Conservation (phyloP, 768 basidiomycete species). For the Boletus edulis region DNA sequence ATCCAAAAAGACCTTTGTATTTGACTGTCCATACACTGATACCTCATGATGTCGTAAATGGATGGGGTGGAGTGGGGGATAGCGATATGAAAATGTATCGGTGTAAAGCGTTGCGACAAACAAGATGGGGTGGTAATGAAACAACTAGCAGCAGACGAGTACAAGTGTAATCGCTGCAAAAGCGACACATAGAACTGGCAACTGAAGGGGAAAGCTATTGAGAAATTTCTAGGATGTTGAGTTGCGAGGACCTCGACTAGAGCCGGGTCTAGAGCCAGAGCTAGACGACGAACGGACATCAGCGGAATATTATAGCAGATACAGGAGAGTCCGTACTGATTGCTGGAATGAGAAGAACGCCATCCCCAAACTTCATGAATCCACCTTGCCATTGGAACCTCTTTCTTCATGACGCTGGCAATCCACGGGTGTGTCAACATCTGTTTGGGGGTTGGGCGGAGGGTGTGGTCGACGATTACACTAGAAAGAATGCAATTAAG, state of each 20-base stretch:
- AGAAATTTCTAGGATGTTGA: conserved; percentile 24
- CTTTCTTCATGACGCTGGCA: conserved; percentile 67
- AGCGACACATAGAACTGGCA: conserved; percentile 8
- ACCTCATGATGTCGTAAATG: conserved; percentile 13
- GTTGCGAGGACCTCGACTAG: conserved; percentile 28
- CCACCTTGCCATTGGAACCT: conserved; percentile 89
- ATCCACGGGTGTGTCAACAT: conserved; percentile 88
- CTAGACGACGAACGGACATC: conserved; percentile 2
- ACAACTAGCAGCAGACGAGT: conserved; percentile 13
- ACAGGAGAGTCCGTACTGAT: conserved; percentile 16
- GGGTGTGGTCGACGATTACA: conserved; percentile 63
- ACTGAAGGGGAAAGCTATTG: neutral
- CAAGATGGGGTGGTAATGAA: conserved; percentile 12
- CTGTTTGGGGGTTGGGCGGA: conserved; percentile 78
- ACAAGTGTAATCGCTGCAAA: conserved; percentile 23
- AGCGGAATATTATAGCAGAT: neutral
- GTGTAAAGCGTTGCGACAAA: conserved; percentile 20
- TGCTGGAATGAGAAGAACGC: conserved; percentile 42
- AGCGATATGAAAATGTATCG: conserved; percentile 15
- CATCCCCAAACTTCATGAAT: conserved; percentile 83
- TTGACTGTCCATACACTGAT: conserved; percentile 19
- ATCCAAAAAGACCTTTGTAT: conserved; percentile 6
- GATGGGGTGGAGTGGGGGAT: neutral
- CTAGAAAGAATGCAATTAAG: conserved; percentile 36
- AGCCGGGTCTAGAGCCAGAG: conserved; percentile 27